Evolutionary conservation across 306 rosid species (phyloP), one percentile per base, ranked within the genome.

Genomic region (Cicer bijugum): DNA sequence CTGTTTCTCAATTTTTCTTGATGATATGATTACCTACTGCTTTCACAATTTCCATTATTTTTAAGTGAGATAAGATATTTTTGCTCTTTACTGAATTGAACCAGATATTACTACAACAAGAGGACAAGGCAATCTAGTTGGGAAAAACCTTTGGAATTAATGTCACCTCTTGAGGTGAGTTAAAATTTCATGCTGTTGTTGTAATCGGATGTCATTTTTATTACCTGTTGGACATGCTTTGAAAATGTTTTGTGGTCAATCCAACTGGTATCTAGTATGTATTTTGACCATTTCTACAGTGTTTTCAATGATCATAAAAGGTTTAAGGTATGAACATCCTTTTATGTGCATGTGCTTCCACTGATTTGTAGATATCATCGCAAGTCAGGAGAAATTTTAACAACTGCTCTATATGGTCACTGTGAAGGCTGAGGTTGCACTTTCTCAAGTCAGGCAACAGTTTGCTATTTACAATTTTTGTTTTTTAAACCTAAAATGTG

Each of bases 151-250:
- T 69, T 89, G 72, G 99, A 94, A 50, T 83, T 94, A 80, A 94
- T 94, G 99, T 88, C 99, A 23, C 97, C 99, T 9, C 73, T 91
- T 57, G 99, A 94, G 99, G 99, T 94, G 90, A 84, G 86, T 74
- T 81, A 23, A 57, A 53, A 81, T 53, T 51, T 70, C 68, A 55
- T 63, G 67, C 63, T 35, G 42, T 45, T 40, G 48, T 43, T 80
- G 51, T 50, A 63, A 62, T 73, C 52, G 35, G 60, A 42, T 77
- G 63, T 38, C 71, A 72, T 77, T 81, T 75, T 55, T 62, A 40
- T 80, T 58, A 68, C 62, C 69, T 66, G 78, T 75, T 77, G 59
- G 64, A 60, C 74, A 53, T 74, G 86, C 75, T 69, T 10, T 72
- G 76, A 62, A 57, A 71, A 64, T 68, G 80, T 81, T 74, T 23